Conservation (phyloP, 495 filamentous ascomycete genomes). For the Penicillium verhagenii region DNA sequence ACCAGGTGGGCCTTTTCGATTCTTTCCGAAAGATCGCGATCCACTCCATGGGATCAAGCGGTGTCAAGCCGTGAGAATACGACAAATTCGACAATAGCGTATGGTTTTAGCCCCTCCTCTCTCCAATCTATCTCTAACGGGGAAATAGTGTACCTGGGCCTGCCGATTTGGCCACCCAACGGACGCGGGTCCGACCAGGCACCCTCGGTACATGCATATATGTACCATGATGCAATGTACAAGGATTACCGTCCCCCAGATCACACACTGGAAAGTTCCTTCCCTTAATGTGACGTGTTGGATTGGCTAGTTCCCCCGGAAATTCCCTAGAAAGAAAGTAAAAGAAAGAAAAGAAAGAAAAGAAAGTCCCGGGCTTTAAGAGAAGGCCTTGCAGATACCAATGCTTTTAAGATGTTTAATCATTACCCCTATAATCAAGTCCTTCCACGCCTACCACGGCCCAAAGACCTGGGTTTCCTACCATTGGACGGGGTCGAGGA, state of each 20-base stretch:
- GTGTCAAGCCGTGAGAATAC: constrained; percentile 11
- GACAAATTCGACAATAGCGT: not conserved
- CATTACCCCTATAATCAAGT: not conserved
- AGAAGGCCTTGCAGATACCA: not conserved
- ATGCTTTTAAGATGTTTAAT: not conserved
- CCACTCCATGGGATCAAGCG: constrained; percentile 15
- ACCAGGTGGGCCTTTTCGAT: constrained; percentile 12
- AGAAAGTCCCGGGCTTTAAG: not conserved
- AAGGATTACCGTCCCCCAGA: not conserved
- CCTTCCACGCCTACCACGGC: not conserved
- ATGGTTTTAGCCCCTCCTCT: not conserved
- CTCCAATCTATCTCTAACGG: constrained; percentile 6
- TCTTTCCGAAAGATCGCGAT: constrained; percentile 19
- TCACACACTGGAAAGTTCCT: not conserved
- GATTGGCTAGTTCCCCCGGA: constrained; percentile 2
- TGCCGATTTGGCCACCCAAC: not conserved
- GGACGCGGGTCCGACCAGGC: not conserved
- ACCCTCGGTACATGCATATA: not conserved
- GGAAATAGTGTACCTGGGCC: not conserved
- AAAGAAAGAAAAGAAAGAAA: not conserved
- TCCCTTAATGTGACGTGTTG: constrained; percentile 6
- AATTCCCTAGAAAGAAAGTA: not conserved
- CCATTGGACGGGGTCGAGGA: not conserved
- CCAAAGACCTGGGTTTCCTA: not conserved
- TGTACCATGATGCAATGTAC: constrained; percentile 3